phyloP scores from a whole-genome alignment of 2,329 filamentous ascomycete species.

The Dactylellina sp. region DNA sequence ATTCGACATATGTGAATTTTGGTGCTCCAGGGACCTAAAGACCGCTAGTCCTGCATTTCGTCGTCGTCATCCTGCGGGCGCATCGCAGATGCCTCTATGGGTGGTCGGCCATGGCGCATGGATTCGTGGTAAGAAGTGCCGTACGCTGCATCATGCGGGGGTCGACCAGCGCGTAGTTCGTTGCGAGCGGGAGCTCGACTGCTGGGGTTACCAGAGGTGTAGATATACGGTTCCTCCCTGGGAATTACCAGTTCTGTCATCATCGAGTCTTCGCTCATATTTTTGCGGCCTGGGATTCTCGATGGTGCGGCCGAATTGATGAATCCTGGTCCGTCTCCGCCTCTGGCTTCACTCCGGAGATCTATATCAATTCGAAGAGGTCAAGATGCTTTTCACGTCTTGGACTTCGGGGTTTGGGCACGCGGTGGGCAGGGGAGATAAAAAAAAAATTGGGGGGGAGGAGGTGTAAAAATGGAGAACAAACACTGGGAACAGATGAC shows the following conservation, averaged over 20 bases:
- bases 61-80: conserved; percentile 44
- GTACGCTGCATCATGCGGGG: conserved; percentile 44
- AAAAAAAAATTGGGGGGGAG: no score
- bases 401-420: conserved; percentile 13
- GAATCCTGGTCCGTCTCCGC: conserved; percentile 31
- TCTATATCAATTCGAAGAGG: conserved; percentile 41
- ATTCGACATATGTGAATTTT: background rate
- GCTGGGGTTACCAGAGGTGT: conserved; percentile 26
- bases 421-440: background rate
- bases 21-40: conserved; percentile 9
- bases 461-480: background rate
- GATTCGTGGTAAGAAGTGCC: conserved; percentile 38
- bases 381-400: conserved; percentile 53
- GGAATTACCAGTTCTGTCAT: conserved; percentile 34
- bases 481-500: conserved; percentile 1
- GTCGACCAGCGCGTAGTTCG: conserved; percentile 48
- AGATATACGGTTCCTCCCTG: conserved; percentile 48
- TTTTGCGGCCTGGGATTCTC: conserved; percentile 36
- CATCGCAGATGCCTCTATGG: conserved; percentile 44
- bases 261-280: conserved; percentile 45
- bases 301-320: conserved; percentile 13
- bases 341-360: conserved; percentile 31
- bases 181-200: conserved; percentile 33
- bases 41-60: conserved; percentile 49
- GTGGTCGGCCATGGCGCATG: conserved; percentile 25